These are phyloP conservation scores for Aspergillus sclerotialis DNA, from an alignment of 2,329 filamentous ascomycete genomes.

Conservation along the genomic window DNA sequence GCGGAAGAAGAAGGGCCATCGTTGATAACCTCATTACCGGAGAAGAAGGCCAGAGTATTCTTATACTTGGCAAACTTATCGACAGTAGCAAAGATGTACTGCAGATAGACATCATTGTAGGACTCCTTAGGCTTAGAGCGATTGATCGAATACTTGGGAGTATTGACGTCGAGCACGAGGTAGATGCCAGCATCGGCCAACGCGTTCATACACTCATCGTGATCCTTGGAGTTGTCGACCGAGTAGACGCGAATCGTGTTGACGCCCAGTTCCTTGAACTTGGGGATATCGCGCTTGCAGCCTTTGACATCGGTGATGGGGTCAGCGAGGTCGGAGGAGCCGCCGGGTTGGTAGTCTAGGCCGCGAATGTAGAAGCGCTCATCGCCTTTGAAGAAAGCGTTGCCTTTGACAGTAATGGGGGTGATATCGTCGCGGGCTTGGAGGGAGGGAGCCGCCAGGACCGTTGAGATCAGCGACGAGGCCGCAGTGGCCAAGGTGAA, in stretches of 20 bases:
- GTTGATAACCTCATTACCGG: slow-evolving; percentile 75
- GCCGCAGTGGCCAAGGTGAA: slow-evolving; percentile 41
- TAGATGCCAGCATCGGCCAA: slow-evolving; percentile 84
- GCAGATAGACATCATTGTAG: slow-evolving; percentile 83
- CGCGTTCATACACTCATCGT: slow-evolving; percentile 77
- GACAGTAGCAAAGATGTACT: slow-evolving; percentile 79
- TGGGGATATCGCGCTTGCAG: slow-evolving; percentile 72
- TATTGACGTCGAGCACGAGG: slow-evolving; percentile 87
- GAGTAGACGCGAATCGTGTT: slow-evolving; percentile 92
- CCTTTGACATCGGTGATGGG: slow-evolving; percentile 64
- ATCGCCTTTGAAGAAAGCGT: slow-evolving; percentile 59
- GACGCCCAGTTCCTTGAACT: slow-evolving; percentile 79
- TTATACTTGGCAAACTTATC: slow-evolving; percentile 74
- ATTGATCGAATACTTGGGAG: slow-evolving; percentile 82
- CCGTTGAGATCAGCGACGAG: slow-evolving; percentile 40
- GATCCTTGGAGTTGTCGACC: slow-evolving; percentile 75
- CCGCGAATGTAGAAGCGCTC: slow-evolving; percentile 49
- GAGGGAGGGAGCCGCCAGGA: slow-evolving; percentile 37
- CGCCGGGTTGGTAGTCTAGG: slow-evolving; percentile 60
- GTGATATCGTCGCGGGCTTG: slow-evolving; percentile 42
- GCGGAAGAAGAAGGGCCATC: slow-evolving; percentile 57
- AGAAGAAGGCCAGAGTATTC: slow-evolving; percentile 85
- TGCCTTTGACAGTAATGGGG: slow-evolving; percentile 56
- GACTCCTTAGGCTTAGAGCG: slow-evolving; percentile 63
- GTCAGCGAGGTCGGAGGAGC: slow-evolving; percentile 58